These are phyloP conservation scores for Maudiozyma barnettii DNA, from an alignment of 805 yeast genomes.

Conservation along the genomic window DNA sequence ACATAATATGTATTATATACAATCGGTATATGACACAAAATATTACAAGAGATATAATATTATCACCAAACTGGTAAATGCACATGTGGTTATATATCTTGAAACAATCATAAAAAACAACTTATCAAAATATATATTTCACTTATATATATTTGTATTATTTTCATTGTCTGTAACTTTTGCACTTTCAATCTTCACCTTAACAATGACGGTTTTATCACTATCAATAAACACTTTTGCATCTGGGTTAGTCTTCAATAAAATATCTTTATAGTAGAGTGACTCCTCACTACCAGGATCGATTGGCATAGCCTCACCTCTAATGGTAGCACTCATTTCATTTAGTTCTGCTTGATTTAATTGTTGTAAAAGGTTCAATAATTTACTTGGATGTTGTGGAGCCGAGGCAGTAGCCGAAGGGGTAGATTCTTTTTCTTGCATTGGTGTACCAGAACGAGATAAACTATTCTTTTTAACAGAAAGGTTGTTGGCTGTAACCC, in stretches of 20 bases:
- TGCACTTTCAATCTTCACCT: slow-evolving; percentile 56
- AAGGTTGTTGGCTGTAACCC: slow-evolving; percentile 58
- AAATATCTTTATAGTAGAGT: slow-evolving; percentile 50
- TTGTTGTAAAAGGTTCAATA: slow-evolving; percentile 56
- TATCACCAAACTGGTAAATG: not conserved
- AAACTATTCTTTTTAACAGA: slow-evolving; percentile 24
- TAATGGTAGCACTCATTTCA: slow-evolving; percentile 71
- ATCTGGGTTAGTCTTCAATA: slow-evolving; percentile 54
- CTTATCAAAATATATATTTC: not conserved
- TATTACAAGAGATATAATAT: not conserved
- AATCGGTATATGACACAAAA: too few relatives aligned
- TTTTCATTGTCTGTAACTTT: slow-evolving; percentile 74
- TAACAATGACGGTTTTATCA: slow-evolving; percentile 55
- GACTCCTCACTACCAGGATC: slow-evolving; percentile 39
- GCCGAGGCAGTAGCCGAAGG: slow-evolving; percentile 12
- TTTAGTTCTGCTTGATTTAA: slow-evolving; percentile 74
- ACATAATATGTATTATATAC: too few relatives aligned
- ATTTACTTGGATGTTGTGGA: slow-evolving; percentile 30
- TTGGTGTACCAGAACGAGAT: slow-evolving; percentile 26
- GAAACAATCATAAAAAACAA: not conserved
- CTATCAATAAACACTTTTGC: slow-evolving; percentile 60
- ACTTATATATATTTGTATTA: slow-evolving; percentile 34
- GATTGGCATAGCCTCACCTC: slow-evolving; percentile 59
- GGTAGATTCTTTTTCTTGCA: slow-evolving; percentile 4
- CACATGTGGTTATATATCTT: not conserved